phyloP scores from a whole-genome alignment of 768 basidiomycete species.

The Hydnum rufescens region DNA sequence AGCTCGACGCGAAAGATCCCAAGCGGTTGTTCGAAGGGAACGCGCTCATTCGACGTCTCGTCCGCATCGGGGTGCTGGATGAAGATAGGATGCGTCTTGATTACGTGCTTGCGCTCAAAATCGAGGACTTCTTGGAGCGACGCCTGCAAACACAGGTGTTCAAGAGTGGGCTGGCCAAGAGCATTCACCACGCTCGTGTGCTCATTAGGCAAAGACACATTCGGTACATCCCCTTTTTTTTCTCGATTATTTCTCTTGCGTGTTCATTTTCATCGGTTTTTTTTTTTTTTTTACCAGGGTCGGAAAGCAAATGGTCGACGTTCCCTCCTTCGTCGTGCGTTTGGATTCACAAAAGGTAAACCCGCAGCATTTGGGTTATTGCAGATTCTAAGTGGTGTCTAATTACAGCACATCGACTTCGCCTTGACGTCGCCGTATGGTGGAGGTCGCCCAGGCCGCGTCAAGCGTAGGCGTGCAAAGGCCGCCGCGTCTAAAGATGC shows the following conservation, averaged over 20 bases:
- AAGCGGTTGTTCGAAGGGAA: conserved; percentile 97
- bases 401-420: conserved; percentile 81
- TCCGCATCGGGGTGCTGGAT: conserved; percentile 99
- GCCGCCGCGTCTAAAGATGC: conserved; percentile 83
- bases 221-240: conserved; percentile 35
- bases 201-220: conserved; percentile 98
- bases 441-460: conserved; percentile 84
- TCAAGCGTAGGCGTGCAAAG: conserved; percentile 95
- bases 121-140: conserved; percentile 99
- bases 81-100: conserved; percentile 98
- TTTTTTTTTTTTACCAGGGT: conserved; percentile 32
- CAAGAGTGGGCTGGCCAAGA: conserved; percentile 95
- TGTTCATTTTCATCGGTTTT: not conserved
- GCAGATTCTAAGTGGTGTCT: not conserved
- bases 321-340: conserved; percentile 96
- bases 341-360: conserved; percentile 85
- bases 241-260: conserved; percentile 2
- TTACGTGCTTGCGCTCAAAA: conserved; percentile 98
- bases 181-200: conserved; percentile 95
- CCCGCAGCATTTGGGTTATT: not conserved
- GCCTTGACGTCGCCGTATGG: conserved; percentile 92
- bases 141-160: conserved; percentile 98
- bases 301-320: conserved; percentile 98
- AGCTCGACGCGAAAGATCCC: conserved; percentile 98
- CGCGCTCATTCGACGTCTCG: conserved; percentile 86